These are phyloP conservation scores for Aspergillus steynii DNA, from an alignment of 495 filamentous ascomycete species.

Conservation along the genomic window DNA sequence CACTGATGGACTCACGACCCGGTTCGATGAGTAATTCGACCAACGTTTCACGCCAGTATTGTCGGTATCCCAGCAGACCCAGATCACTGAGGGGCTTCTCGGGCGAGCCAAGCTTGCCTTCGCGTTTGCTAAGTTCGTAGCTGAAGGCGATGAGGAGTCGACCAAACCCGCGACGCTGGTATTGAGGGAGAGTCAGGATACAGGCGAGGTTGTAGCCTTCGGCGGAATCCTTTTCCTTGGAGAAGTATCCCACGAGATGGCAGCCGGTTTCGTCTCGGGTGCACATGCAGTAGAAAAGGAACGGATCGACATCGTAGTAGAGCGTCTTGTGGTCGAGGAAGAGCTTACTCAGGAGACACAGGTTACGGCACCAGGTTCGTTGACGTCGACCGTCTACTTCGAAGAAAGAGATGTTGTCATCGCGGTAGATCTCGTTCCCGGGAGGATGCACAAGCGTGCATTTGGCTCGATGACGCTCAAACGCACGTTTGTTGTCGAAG, in stretches of 20 bases:
- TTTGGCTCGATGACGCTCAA: conserved; percentile 82
- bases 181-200: conserved; percentile 94
- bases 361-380: conserved; percentile 93
- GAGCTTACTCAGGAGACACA: conserved; percentile 91
- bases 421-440: conserved; percentile 97
- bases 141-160: conserved; percentile 94
- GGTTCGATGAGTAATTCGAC: conserved; percentile 74
- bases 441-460: conserved; percentile 92
- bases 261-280: conserved; percentile 81
- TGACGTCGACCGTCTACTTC: conserved; percentile 97
- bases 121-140: conserved; percentile 94
- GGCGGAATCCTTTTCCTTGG: conserved; percentile 94
- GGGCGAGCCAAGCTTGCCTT: conserved; percentile 89
- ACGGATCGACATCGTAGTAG: conserved; percentile 99
- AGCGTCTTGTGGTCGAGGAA: conserved; percentile 99
- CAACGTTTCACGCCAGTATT: conserved; percentile 95
- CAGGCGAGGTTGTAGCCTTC: conserved; percentile 98
- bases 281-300: conserved; percentile 98
- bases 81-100: conserved; percentile 96
- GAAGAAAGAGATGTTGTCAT: conserved; percentile 92
- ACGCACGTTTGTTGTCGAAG: conserved; percentile 75
- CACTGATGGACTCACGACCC: conserved; percentile 63
- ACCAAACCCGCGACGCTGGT: conserved; percentile 91
- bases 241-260: conserved; percentile 95
- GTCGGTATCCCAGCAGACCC: conserved; percentile 86